A percentile compares a stretch with the other conserved stretches of the same genome.
phyloP scores from a whole-genome alignment of 768 basidiomycete species.

The Clitopilus passeckerianus region DNA sequence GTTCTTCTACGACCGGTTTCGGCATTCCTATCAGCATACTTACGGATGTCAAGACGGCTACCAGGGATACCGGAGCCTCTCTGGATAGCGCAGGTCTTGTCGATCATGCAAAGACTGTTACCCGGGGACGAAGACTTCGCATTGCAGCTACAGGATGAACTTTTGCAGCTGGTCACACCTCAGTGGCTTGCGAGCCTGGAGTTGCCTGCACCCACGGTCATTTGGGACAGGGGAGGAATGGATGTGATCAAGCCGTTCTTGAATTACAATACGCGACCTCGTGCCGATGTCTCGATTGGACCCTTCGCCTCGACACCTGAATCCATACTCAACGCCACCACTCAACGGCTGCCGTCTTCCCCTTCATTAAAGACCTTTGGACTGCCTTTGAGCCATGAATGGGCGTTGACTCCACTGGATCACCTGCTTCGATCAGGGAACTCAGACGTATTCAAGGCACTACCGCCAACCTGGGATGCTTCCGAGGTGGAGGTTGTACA shows the following conservation, averaged over 20 bases:
- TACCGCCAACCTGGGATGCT: constrained; percentile 71
- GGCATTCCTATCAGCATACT: constrained; percentile 45
- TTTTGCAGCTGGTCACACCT: constrained; percentile 29
- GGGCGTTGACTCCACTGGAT: constrained; percentile 66
- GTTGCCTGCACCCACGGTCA: constrained; percentile 27
- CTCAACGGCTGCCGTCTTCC: constrained; percentile 40
- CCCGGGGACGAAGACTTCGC: constrained; percentile 75
- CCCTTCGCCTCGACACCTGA: constrained; percentile 45
- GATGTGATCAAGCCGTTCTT: constrained; percentile 58
- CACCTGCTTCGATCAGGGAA: constrained; percentile 76
- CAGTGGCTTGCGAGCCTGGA: constrained; percentile 35
- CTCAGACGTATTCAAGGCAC: constrained; percentile 61
- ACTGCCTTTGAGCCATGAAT: constrained; percentile 53
- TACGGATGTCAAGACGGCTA: constrained; percentile 52
- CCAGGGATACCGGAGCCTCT: constrained; percentile 51
- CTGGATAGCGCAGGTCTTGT: constrained; percentile 66
- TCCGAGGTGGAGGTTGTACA: constrained; percentile 77
- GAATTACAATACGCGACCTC: constrained; percentile 36
- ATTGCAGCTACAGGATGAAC: constrained; percentile 32
- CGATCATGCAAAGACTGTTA: constrained; percentile 47
- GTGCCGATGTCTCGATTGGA: constrained; percentile 36
- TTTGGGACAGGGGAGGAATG: constrained; percentile 52
- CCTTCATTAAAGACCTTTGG: constrained; percentile 23
- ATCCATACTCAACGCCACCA: constrained; percentile 55
- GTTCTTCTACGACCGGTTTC: constrained; percentile 50